These are phyloP conservation scores for Saposhnikovia divaricata DNA, from an alignment of 129 eudicot species.

Conservation along the genomic window DNA sequence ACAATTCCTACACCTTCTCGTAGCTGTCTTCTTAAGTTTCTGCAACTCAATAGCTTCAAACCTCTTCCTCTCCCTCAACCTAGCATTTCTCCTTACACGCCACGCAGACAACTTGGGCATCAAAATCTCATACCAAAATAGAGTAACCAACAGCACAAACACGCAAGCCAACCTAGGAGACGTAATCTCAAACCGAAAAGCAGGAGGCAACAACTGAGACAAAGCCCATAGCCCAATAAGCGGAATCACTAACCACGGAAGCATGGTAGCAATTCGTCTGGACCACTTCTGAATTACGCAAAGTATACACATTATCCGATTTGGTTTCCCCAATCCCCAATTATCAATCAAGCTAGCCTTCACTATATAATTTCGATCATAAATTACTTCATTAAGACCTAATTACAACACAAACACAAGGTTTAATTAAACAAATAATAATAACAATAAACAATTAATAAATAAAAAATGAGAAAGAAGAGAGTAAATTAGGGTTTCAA, in stretches of 20 bases:
- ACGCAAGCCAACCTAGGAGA: slow-evolving; percentile 87
- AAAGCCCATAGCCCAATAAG: slow-evolving; percentile 81
- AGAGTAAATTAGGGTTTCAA: slow-evolving; percentile 26
- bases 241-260: slow-evolving; percentile 94
- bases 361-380: slow-evolving; percentile 5
- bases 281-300: slow-evolving; percentile 98
- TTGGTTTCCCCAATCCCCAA: slow-evolving; percentile 13
- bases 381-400: slow-evolving; percentile 28
- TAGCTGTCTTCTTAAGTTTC: slow-evolving; percentile 72
- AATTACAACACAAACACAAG: slow-evolving; percentile 6
- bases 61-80: slow-evolving; percentile 77
- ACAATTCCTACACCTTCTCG: slow-evolving; percentile 80
- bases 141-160: slow-evolving; percentile 62
- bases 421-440: slow-evolving; percentile 7
- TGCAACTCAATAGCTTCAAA: slow-evolving; percentile 84
- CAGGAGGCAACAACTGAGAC: slow-evolving; percentile 88
- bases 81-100: slow-evolving; percentile 69
- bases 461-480: background rate
- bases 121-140: slow-evolving; percentile 86
- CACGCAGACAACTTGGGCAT: slow-evolving; percentile 85
- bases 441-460: background rate
- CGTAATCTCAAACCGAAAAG: slow-evolving; percentile 79
- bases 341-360: background rate
- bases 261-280: slow-evolving; percentile 84
- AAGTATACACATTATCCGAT: slow-evolving; percentile 96